Percentiles rank a stretch among this genome's conserved stretches.
These are phyloP conservation scores for Durotheca rogersii DNA, from an alignment of 495 filamentous ascomycete genomes.

Conservation along the genomic window DNA sequence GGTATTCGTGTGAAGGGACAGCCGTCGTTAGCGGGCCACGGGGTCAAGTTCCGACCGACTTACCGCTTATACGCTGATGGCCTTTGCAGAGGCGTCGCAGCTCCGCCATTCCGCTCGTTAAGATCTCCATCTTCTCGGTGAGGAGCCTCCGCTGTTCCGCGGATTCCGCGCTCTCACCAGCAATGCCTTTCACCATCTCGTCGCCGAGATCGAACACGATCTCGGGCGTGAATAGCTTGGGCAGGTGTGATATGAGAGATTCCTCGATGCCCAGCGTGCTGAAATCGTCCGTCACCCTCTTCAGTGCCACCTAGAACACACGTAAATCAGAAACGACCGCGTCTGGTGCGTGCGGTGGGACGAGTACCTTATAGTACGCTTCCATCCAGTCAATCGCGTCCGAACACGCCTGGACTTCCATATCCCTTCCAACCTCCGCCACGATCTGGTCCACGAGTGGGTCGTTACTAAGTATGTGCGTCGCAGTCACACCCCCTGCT, in stretches of 20 bases:
- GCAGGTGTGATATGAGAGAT: slow-evolving; percentile 44
- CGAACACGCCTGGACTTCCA: slow-evolving; percentile 35
- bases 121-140: slow-evolving; percentile 13
- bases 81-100: slow-evolving; percentile 18
- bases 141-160: slow-evolving; percentile 14
- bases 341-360: neutral
- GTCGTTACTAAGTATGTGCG: too few species aligned
- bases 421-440: slow-evolving; percentile 35
- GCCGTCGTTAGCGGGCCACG: too few species aligned
- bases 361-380: slow-evolving; percentile 43
- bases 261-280: slow-evolving; percentile 53
- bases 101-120: slow-evolving; percentile 14
- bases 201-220: slow-evolving; percentile 31
- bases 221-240: slow-evolving; percentile 38
- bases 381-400: slow-evolving; percentile 40
- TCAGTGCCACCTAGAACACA: slow-evolving; percentile 46
- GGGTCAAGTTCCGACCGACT: neutral
- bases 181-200: slow-evolving; percentile 23
- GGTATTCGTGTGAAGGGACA: neutral
- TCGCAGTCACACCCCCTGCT: slow-evolving; percentile 10
- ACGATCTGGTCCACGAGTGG: too few species aligned
- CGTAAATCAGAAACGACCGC: neutral
- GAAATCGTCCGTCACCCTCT: slow-evolving; percentile 54
- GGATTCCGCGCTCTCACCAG: slow-evolving; percentile 25
- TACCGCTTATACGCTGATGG: slow-evolving; percentile 7